Percentiles rank a stretch among this genome's conserved stretches.
These are phyloP conservation scores for Fusarium sp. DNA, from an alignment of 2,329 filamentous ascomycete species.

Conservation along the genomic window DNA sequence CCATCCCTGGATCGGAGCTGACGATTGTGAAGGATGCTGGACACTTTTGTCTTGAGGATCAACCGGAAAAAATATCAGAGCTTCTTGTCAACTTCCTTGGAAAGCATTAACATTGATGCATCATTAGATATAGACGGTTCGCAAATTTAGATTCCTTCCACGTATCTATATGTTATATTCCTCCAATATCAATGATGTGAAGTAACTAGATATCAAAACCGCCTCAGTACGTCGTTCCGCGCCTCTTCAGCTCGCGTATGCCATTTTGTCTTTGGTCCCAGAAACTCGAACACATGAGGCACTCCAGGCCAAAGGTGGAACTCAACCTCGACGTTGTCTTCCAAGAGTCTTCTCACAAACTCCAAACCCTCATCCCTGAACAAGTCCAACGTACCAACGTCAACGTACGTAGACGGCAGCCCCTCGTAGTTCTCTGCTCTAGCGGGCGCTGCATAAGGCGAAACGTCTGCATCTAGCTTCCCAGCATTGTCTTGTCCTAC, in stretches of 20 bases:
- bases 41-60: slow-evolving; percentile 52
- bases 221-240: slow-evolving; percentile 26
- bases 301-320: slow-evolving; percentile 44
- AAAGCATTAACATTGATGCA: neutral
- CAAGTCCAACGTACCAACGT: slow-evolving; percentile 39
- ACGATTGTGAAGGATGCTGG: slow-evolving; percentile 47
- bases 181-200: neutral
- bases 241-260: slow-evolving; percentile 23
- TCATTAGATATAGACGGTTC: neutral
- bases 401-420: slow-evolving; percentile 36
- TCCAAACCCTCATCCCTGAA: slow-evolving; percentile 39
- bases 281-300: slow-evolving; percentile 40
- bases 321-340: slow-evolving; percentile 42
- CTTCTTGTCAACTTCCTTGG: slow-evolving; percentile 29
- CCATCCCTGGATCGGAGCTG: slow-evolving; percentile 50
- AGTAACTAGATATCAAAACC: slow-evolving; percentile 8
- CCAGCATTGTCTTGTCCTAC: slow-evolving; percentile 40
- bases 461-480: slow-evolving; percentile 19
- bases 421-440: slow-evolving; percentile 30
- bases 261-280: slow-evolving; percentile 35
- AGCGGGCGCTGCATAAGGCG: slow-evolving; percentile 38
- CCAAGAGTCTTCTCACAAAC: slow-evolving; percentile 38
- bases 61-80: slow-evolving; percentile 40
- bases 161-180: neutral
- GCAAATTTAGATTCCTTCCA: neutral